These are phyloP conservation scores for Melampsora americana DNA, from an alignment of 1,284 basidiomycete species.

Conservation along the genomic window DNA sequence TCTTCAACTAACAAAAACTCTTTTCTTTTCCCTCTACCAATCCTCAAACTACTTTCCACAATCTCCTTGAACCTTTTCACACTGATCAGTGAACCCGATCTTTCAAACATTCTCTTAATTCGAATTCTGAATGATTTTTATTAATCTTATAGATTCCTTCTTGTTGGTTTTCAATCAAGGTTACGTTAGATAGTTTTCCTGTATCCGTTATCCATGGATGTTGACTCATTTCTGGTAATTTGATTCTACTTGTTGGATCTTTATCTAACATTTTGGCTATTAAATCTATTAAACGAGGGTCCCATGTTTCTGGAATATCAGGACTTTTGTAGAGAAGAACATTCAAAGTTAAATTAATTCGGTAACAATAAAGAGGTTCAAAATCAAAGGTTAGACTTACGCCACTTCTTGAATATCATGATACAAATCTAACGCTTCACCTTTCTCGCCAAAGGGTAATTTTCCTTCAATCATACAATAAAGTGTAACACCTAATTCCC, in stretches of 20 bases:
- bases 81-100: constrained; percentile 22
- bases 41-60: constrained; percentile 3
- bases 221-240: constrained; percentile 54
- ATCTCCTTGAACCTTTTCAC: constrained; percentile 17
- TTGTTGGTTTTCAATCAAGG: constrained; percentile 50
- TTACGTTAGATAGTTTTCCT: constrained; percentile 54
- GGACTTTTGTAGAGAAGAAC: too few relatives aligned
- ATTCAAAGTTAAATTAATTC: too few relatives aligned
- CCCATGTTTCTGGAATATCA: constrained; percentile 54
- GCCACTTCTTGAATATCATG: constrained; percentile 57
- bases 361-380: too few relatives aligned
- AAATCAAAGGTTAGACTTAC: too few relatives aligned
- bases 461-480: constrained; percentile 60
- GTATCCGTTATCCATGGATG: constrained; percentile 56
- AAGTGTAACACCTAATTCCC: constrained; percentile 58
- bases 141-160: constrained; percentile 53
- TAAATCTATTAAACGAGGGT: constrained; percentile 52
- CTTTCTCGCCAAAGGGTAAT: constrained; percentile 58
- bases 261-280: constrained; percentile 55
- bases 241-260: constrained; percentile 53
- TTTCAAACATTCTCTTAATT: constrained; percentile 17
- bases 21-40: not conserved
- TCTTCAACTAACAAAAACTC: not conserved
- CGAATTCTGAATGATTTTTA: constrained; percentile 3
- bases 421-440: constrained; percentile 59